Percentiles rank a stretch among this genome's conserved stretches.
phyloP scores from a whole-genome alignment of 2,329 filamentous ascomycete species.

The Colletotrichum sp. region DNA sequence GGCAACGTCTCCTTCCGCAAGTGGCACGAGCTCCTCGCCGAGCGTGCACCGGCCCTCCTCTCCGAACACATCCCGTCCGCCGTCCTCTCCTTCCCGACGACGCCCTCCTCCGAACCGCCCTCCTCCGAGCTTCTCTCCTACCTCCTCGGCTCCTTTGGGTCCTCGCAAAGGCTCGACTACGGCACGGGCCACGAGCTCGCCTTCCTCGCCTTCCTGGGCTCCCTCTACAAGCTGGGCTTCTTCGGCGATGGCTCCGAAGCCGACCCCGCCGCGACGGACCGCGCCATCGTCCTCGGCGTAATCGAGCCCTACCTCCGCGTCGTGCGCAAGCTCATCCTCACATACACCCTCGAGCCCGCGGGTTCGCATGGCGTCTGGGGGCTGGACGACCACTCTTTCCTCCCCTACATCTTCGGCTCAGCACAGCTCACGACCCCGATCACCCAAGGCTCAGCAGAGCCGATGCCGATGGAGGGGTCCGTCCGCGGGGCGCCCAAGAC shows the following conservation, averaged over 20 bases:
- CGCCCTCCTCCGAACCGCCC: conserved; percentile 24
- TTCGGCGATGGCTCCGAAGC: conserved; percentile 52
- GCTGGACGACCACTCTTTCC: conserved; percentile 94
- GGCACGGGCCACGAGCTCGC: conserved; percentile 96
- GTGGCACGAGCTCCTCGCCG: conserved; percentile 77
- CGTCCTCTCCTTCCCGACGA: conserved; percentile 23
- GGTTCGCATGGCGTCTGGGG: conserved; percentile 98
- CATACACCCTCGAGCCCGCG: conserved; percentile 92
- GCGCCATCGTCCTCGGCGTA: conserved; percentile 80
- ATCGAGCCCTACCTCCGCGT: conserved; percentile 88
- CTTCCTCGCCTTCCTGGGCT: conserved; percentile 89
- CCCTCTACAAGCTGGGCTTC: conserved; percentile 87
- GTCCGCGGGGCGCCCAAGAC: conserved; percentile 74
- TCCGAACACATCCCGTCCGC: conserved; percentile 30
- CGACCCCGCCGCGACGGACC: conserved; percentile 64
- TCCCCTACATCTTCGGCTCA: conserved; percentile 94
- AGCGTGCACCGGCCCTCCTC: conserved; percentile 60
- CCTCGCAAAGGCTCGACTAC: conserved; percentile 88
- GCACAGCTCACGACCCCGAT: conserved; percentile 87
- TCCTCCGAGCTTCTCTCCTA: conserved; percentile 55
- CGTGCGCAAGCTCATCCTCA: conserved; percentile 82
- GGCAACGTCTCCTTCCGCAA: conserved; percentile 89
- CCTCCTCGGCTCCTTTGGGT: conserved; percentile 86
- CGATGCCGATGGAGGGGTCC: conserved; percentile 81
- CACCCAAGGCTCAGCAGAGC: conserved; percentile 55